phyloP scores from a whole-genome alignment of 768 basidiomycete species.

The Lactarius hatsudake region DNA sequence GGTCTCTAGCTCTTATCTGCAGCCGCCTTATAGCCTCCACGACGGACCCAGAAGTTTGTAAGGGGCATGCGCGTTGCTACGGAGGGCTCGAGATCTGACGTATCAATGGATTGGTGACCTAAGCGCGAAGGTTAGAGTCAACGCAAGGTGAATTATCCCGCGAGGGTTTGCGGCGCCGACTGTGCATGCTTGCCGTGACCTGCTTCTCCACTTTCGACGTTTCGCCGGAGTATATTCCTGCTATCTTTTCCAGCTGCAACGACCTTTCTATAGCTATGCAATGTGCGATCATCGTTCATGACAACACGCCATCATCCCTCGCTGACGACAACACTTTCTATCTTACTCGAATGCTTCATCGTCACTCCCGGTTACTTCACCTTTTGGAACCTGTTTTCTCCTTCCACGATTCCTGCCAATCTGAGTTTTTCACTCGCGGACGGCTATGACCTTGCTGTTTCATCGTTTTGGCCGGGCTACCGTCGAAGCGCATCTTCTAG shows the following conservation, averaged over 20 bases:
- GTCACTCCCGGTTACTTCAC: conserved; percentile 10
- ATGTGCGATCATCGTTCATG: conserved; percentile 15
- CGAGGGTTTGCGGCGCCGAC: background rate
- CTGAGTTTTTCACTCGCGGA: background rate
- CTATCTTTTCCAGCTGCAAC: background rate
- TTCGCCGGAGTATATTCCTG: background rate
- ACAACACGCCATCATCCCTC: conserved; percentile 10
- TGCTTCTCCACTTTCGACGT: conserved; percentile 21
- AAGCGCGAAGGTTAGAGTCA: background rate
- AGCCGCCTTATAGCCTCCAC: conserved; percentile 13
- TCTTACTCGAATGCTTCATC: conserved; percentile 6
- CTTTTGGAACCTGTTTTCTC: conserved; percentile 10
- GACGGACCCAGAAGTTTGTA: background rate
- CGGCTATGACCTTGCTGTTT: background rate
- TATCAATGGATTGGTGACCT: conserved; percentile 11
- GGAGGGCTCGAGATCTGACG: conserved; percentile 12
- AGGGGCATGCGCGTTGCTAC: conserved; percentile 4
- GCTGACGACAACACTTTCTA: background rate
- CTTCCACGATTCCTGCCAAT: background rate
- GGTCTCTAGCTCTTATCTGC: conserved; percentile 4
- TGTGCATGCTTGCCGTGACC: conserved; percentile 14
- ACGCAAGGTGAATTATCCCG: background rate
- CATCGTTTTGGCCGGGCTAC: conserved; percentile 1
- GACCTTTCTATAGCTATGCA: conserved; percentile 18
- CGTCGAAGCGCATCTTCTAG: background rate